phyloP scores from a whole-genome alignment of 2,329 filamentous ascomycete genomes.

The Xylaria sp. region DNA sequence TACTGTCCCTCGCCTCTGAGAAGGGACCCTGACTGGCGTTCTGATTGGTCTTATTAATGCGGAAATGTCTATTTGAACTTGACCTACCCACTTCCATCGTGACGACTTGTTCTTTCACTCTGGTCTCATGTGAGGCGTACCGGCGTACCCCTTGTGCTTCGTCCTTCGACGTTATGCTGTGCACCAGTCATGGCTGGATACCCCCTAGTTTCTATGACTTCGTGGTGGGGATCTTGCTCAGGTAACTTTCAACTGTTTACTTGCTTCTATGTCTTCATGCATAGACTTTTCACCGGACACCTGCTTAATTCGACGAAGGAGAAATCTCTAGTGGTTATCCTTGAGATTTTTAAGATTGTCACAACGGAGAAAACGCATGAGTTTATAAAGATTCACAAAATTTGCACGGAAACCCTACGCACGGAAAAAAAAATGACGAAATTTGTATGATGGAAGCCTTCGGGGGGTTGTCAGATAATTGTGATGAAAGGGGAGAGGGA shows the following conservation, averaged over 20 bases:
- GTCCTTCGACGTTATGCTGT: constrained; percentile 11
- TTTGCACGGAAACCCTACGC: constrained; percentile 5
- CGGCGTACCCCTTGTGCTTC: constrained; percentile 11
- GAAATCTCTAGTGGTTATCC: constrained; percentile 1
- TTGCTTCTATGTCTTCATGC: constrained; percentile 11
- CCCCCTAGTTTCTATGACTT: constrained; percentile 7
- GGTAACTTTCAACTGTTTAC: constrained; percentile 8
- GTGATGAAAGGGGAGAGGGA: constrained; percentile 3
- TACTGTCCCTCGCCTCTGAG: constrained; percentile 21
- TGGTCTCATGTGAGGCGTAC: constrained; percentile 13
- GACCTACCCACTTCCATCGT: constrained; percentile 17
- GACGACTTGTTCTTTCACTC: constrained; percentile 16
- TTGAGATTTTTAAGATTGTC: not conserved
- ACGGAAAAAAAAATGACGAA: constrained; percentile 6
- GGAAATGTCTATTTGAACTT: constrained; percentile 22
- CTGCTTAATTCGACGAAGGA: constrained; percentile 6
- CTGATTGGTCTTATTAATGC: constrained; percentile 24
- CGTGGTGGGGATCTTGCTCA: constrained; percentile 11
- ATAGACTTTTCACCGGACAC: constrained; percentile 10
- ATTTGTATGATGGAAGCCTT: constrained; percentile 7
- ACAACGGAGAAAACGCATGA: not conserved
- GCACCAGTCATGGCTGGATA: constrained; percentile 18
- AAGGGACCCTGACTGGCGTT: constrained; percentile 21
- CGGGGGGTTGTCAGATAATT: not conserved
- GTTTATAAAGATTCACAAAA: constrained; percentile 5